Evolutionary conservation across 2,329 filamentous ascomycete genomes (phyloP), one percentile per base, ranked within the genome.

Genomic region (Teratosphaeria epicoccoides): DNA sequence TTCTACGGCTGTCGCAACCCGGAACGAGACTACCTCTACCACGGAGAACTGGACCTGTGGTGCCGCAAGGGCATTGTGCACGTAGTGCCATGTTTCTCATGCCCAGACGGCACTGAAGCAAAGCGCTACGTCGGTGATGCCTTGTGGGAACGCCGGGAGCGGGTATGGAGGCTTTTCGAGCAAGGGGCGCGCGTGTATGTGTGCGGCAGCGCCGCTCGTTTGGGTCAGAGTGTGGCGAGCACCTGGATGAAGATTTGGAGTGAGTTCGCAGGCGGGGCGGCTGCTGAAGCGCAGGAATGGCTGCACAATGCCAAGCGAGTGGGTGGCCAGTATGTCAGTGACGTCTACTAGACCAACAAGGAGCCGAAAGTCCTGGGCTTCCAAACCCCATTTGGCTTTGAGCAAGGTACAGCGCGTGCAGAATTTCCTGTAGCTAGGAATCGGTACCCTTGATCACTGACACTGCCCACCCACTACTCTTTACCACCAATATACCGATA

Each of bases 21-120:
- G 1, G 73, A 70, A 0, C 65, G 69, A 11, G 83, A 87, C 58
- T 74, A 80, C 45, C 62, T 87, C 0, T 87, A 87, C 67, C 68
- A 73, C 0, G 75, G 78, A 0, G 77, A 82, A 56, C 66, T 86
- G 4, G 72, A 75, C n/a, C 63, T 61, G 11, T 88, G 84, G 84
- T 74, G 82, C 77, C 0, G 81, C 88, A 0, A 72, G 76, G 1
- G 74, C 88, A 1, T 72, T 75, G 1, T 75, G 79, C 57, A 81
- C 83, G 0, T 88, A 77, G 63, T 82, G 77, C 46, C 74, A 72
- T 3, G 60, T 63, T 9, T 52, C 65, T 3, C 66, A 69, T 10
- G 2, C 17, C 24, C 5, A 10, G 52, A 49, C 51, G 76, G 76
- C 0, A 66, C 78, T 69, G 57, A 72, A 71, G 57, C 73, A 81